phyloP scores from a whole-genome alignment of 2,329 filamentous ascomycete species.

The Elsinoe australis region DNA sequence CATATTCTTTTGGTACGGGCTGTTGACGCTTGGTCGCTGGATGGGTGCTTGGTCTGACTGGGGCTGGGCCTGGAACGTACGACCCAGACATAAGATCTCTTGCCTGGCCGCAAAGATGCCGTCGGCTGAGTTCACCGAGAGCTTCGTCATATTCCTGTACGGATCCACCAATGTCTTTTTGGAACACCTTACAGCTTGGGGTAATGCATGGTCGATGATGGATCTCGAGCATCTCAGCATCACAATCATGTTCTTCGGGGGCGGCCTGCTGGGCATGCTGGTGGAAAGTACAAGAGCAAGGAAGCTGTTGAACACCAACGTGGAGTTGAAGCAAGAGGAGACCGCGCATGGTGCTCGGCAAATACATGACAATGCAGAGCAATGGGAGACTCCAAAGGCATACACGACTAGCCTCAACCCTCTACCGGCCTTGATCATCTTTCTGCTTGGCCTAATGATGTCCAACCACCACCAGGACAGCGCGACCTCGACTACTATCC shows the following conservation, averaged over 20 bases:
- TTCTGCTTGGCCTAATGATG: slow-evolving; percentile 91
- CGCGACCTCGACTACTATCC: slow-evolving; percentile 83
- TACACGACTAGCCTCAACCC: slow-evolving; percentile 79
- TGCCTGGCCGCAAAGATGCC: slow-evolving; percentile 57
- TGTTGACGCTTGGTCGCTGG: slow-evolving; percentile 82
- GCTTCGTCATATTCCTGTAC: slow-evolving; percentile 82
- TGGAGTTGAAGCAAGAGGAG: slow-evolving; percentile 18
- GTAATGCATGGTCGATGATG: slow-evolving; percentile 61
- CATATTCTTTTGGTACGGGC: slow-evolving; percentile 88
- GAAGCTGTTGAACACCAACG: slow-evolving; percentile 44
- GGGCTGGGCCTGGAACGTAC: slow-evolving; percentile 93
- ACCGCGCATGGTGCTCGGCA: background rate
- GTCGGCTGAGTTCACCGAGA: slow-evolving; percentile 83
- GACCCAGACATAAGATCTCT: slow-evolving; percentile 53
- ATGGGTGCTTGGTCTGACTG: slow-evolving; percentile 82
- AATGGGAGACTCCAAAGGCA: slow-evolving; percentile 53
- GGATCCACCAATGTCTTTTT: slow-evolving; percentile 86
- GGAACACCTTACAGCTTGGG: slow-evolving; percentile 73
- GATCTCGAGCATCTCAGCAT: slow-evolving; percentile 92
- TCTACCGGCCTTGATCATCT: slow-evolving; percentile 75
- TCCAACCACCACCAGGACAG: slow-evolving; percentile 77
- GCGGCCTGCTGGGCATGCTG: slow-evolving; percentile 56
- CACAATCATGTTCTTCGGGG: slow-evolving; percentile 86
- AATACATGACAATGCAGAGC: slow-evolving; percentile 31
- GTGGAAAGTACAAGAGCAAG: slow-evolving; percentile 47